Evolutionary conservation across 2,329 filamentous ascomycete genomes (phyloP), one percentile per base, ranked within the genome.

Genomic region (Xylaria sp.): DNA sequence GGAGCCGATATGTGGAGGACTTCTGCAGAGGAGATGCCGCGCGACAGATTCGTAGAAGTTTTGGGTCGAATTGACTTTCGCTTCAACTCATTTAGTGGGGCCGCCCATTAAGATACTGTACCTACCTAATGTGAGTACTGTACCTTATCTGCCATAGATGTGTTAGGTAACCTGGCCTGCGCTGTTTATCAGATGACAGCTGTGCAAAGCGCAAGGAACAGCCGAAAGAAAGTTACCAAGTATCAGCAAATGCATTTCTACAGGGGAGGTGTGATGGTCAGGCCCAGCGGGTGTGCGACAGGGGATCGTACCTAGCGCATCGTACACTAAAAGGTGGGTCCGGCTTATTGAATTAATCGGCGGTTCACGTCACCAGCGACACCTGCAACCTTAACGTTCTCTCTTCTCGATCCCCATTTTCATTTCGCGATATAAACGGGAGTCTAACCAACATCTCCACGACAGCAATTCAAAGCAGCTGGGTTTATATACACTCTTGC

Each of bases 201-300:
- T 60, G 18, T 28, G 5, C 28, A 28, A 28, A 28, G 3, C 28
- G 3, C 28, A 28, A 28, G 37, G n/a, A 20, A 50, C 20, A 52
- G 50, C 28, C 32, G 23, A 34, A 20, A 32, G n/a, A 23, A 44
- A 23, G 9, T 15, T 8, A 23, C 44, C 25, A 28, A 28, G 28
- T 28, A 28, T 28, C 28, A 51, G 37, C n/a, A 64, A 44, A 9
- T 28, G 51, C 28, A 28, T 28, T 28, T 28, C 61, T 57, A 55
- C 63, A 65, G 63, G 63, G 63, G 20, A 54, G 48, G 20, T n/a
- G n/a, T n/a, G n/a, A n/a, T n/a, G 46, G 8, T 3, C 20, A 23
- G 8, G n/a, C 46, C 20, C 20, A 23, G 46, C 20, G 20, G 20
- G 20, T 20, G 46, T 50, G 46, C 12, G 46, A 50, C 46, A 50